Conservation (phyloP, 208 protist species). For the Lotmaria passim region DNA sequence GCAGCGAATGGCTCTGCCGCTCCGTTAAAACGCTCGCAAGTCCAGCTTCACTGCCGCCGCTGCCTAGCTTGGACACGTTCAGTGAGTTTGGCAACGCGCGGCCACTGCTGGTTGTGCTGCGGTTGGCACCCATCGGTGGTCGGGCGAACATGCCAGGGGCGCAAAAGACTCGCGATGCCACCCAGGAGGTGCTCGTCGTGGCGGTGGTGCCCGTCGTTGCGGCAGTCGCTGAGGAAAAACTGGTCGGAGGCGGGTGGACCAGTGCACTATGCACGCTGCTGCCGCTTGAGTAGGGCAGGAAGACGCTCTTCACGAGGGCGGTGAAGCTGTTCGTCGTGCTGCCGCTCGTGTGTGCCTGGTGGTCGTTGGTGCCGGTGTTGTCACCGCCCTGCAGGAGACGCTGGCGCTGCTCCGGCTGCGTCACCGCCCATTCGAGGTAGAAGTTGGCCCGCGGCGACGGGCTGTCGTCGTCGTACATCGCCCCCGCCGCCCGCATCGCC, state of each 20-base stretch:
- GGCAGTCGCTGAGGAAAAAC: not conserved
- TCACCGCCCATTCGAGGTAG: constrained; percentile 29
- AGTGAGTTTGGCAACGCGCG: constrained; percentile 1
- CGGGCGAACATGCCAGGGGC: not conserved
- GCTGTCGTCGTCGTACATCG: constrained; percentile 31
- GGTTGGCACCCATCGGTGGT: constrained; percentile 20
- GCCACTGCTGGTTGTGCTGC: constrained; percentile 24
- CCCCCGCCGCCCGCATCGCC: constrained; percentile 6
- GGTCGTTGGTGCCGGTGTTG: not conserved
- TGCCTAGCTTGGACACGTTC: constrained; percentile 21
- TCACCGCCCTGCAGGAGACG: not conserved
- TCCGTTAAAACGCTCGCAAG: constrained; percentile 8
- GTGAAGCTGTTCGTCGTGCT: constrained; percentile 4
- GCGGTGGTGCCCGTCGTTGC: constrained; percentile 2
- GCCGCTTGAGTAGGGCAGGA: constrained; percentile 3
- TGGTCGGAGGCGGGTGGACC: not conserved
- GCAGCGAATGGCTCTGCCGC: constrained; percentile 7
- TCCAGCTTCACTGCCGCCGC: not conserved
- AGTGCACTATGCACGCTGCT: constrained; percentile 1
- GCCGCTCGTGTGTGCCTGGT: not conserved
- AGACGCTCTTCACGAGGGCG: not conserved
- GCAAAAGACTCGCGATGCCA: constrained; percentile 3
- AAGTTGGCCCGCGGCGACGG: constrained; percentile 20
- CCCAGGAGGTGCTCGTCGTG: constrained; percentile 24
- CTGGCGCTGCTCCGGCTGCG: constrained; percentile 19